Evolutionary conservation across 2,329 filamentous ascomycete species (phyloP).

Genomic region (Sporothrix inflata): DNA sequence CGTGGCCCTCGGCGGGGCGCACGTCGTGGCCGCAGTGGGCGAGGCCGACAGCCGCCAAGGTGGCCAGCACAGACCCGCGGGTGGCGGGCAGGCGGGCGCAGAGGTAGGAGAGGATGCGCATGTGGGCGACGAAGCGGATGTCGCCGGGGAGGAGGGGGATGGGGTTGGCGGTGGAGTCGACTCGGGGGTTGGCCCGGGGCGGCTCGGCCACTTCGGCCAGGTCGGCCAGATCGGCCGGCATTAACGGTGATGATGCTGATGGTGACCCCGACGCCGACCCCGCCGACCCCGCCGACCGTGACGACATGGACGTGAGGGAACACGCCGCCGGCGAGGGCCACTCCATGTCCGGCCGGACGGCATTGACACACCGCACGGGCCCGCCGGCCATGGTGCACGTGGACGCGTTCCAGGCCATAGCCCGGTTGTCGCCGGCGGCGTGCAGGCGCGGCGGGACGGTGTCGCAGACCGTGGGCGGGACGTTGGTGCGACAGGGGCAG

Average conservation of each 20-base stretch:
- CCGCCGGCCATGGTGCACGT: constrained; percentile 29
- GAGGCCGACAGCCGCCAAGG: constrained; percentile 34
- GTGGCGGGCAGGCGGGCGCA: constrained; percentile 32
- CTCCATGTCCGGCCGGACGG: background rate
- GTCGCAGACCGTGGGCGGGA: constrained; percentile 26
- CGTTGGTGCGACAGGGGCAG: constrained; percentile 30
- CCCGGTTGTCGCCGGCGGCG: background rate
- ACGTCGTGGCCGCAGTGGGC: constrained; percentile 36
- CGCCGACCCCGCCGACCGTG: background rate
- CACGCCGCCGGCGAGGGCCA: background rate
- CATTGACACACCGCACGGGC: constrained; percentile 23
- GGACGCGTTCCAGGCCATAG: constrained; percentile 32
- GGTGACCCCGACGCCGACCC: background rate
- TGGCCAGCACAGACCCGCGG: constrained; percentile 31
- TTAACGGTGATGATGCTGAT: background rate
- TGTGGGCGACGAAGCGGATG: constrained; percentile 35
- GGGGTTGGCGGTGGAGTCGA: background rate
- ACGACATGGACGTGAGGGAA: background rate
- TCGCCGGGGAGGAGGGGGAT: constrained; percentile 33
- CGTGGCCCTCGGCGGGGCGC: constrained; percentile 33
- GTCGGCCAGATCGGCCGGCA: background rate
- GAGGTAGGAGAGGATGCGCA: constrained; percentile 35
- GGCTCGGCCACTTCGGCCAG: background rate
- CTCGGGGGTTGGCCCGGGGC: too few species aligned
- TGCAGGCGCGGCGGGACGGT: constrained; percentile 24